Evolutionary conservation across 257 asterid genomes (phyloP).

Genomic region (Linderniella brevidens): DNA sequence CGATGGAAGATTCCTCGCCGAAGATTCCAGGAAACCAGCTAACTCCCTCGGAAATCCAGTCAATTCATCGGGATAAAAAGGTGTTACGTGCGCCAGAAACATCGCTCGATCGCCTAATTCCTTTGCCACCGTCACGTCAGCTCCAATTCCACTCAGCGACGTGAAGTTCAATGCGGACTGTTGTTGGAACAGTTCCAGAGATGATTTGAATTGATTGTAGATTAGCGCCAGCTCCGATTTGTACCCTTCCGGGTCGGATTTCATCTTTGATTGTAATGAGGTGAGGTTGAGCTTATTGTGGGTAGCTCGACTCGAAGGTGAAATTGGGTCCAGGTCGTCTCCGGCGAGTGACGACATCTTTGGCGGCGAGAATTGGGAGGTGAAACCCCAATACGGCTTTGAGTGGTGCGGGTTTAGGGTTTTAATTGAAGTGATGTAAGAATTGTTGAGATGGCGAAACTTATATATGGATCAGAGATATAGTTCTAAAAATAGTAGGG

Average conservation of each 20-base stretch:
- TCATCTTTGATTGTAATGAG: slow-evolving; percentile 61
- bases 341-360: slow-evolving; percentile 2
- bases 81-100: slow-evolving; percentile 77
- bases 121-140: slow-evolving; percentile 53
- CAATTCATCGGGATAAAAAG: slow-evolving; percentile 41
- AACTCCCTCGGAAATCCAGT: slow-evolving; percentile 44
- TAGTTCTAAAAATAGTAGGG: too few species aligned
- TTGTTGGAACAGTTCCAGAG: slow-evolving; percentile 64
- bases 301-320: slow-evolving; percentile 40
- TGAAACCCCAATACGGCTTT: background rate
- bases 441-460: too few species aligned
- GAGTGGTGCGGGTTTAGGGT: too few species aligned
- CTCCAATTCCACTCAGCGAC: slow-evolving; percentile 50
- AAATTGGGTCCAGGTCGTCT: slow-evolving; percentile 20
- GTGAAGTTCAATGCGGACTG: slow-evolving; percentile 72
- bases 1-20: slow-evolving; percentile 48
- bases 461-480: too few species aligned
- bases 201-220: slow-evolving; percentile 62
- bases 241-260: slow-evolving; percentile 82
- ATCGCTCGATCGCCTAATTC: slow-evolving; percentile 55
- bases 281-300: slow-evolving; percentile 46
- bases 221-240: slow-evolving; percentile 37
- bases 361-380: slow-evolving; percentile 1
- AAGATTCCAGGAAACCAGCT: slow-evolving; percentile 39
- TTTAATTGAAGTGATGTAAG: too few species aligned